These are phyloP conservation scores for Dryas integrifolia DNA, from an alignment of 331 rosid species.

Conservation along the genomic window DNA sequence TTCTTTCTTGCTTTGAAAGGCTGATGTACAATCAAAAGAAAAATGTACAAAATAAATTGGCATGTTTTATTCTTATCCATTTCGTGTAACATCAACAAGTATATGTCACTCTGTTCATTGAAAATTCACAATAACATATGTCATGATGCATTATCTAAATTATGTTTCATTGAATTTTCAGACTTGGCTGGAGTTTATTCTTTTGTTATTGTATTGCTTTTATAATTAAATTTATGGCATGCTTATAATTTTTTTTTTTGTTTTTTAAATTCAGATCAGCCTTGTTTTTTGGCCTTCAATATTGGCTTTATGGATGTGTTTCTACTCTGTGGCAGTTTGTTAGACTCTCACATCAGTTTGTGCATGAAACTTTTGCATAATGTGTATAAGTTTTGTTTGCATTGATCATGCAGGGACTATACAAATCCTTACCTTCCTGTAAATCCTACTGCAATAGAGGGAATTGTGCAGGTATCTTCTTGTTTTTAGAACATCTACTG, in stretches of 20 bases:
- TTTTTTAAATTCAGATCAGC: neutral
- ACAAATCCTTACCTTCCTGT: slow-evolving; percentile 88
- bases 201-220: too few relatives aligned
- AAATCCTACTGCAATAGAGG: slow-evolving; percentile 81
- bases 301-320: neutral
- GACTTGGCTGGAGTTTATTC: neutral
- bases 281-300: neutral
- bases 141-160: too few relatives aligned
- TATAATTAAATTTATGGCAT: too few relatives aligned
- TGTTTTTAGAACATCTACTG: slow-evolving; percentile 3
- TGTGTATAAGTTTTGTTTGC: slow-evolving; percentile 10
- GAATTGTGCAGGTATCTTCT: slow-evolving; percentile 53
- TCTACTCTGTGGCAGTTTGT: slow-evolving; percentile 8
- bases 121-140: too few relatives aligned
- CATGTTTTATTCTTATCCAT: neutral
- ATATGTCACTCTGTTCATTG: too few relatives aligned
- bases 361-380: neutral
- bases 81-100: neutral
- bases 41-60: neutral
- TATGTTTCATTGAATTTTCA: neutral
- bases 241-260: neutral
- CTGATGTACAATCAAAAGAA: neutral
- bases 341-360: neutral
- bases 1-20: neutral
- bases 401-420: slow-evolving; percentile 59